phyloP scores from a whole-genome alignment of 129 eudicot species.

The Flaveria bidentis region DNA sequence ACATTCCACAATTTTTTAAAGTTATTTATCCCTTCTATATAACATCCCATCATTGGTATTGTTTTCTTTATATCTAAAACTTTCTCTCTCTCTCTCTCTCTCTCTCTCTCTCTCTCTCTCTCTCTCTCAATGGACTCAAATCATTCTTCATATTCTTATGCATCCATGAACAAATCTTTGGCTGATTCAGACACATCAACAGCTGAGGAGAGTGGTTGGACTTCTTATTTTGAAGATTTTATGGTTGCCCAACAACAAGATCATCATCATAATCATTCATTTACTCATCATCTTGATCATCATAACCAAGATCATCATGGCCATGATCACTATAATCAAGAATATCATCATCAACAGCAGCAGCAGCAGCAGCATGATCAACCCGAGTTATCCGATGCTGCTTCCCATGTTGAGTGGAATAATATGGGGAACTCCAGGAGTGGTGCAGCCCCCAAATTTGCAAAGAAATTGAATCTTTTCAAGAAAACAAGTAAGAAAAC shows the following conservation, averaged over 20 bases:
- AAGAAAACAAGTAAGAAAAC: slow-evolving; percentile 46
- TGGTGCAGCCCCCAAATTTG: slow-evolving; percentile 36
- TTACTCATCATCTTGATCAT: neutral
- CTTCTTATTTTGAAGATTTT: slow-evolving; percentile 68
- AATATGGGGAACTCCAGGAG: slow-evolving; percentile 23
- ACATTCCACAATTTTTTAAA: slow-evolving; percentile 40
- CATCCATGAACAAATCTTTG: slow-evolving; percentile 33
- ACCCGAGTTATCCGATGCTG: slow-evolving; percentile 60
- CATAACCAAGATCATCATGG: neutral
- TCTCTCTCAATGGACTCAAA: slow-evolving; percentile 32
- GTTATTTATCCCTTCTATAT: slow-evolving; percentile 31
- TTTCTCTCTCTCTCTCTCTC: too few relatives aligned
- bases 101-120: slow-evolving; percentile 9
- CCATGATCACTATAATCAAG: neutral
- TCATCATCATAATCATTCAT: slow-evolving; percentile 19
- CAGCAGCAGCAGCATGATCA: slow-evolving; percentile 20
- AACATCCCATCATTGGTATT: slow-evolving; percentile 22
- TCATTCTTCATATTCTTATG: slow-evolving; percentile 28
- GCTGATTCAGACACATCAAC: slow-evolving; percentile 25
- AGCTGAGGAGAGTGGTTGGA: slow-evolving; percentile 81
- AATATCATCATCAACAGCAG: neutral
- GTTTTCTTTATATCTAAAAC: slow-evolving; percentile 20
- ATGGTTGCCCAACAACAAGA: slow-evolving; percentile 47
- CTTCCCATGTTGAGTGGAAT: slow-evolving; percentile 37
- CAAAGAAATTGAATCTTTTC: slow-evolving; percentile 44